Evolutionary conservation across 2,329 filamentous ascomycete species (phyloP).

Genomic region (Phaeosphaeria sp.): DNA sequence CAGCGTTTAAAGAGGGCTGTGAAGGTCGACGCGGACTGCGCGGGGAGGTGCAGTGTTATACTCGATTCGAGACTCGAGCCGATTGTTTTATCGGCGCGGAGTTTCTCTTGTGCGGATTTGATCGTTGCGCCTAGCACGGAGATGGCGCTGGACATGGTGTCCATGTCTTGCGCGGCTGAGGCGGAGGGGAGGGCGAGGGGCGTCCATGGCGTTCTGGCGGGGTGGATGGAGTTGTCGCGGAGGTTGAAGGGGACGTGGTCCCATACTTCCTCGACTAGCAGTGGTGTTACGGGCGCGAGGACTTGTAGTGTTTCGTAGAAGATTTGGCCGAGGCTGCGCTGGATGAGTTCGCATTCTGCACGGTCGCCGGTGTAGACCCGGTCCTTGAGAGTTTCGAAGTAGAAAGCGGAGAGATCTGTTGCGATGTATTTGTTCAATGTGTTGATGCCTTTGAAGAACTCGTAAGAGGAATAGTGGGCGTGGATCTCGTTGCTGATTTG

Average conservation of each 20-base stretch:
- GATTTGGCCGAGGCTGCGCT: conserved; percentile 66
- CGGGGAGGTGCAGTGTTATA: conserved; percentile 55
- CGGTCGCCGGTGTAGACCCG: conserved; percentile 83
- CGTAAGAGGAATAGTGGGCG: conserved; percentile 71
- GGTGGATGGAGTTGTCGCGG: conserved; percentile 46
- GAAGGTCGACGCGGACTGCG: not conserved
- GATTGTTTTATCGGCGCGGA: conserved; percentile 73
- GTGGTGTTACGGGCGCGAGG: conserved; percentile 79
- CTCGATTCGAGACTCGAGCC: conserved; percentile 83
- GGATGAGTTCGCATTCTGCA: conserved; percentile 64
- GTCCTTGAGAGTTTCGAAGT: conserved; percentile 92
- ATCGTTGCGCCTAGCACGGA: conserved; percentile 67
- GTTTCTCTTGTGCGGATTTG: conserved; percentile 77
- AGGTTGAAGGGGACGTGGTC: conserved; percentile 74
- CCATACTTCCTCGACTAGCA: conserved; percentile 90
- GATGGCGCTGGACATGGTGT: conserved; percentile 45
- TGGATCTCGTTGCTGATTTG: conserved; percentile 71
- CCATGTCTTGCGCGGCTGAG: conserved; percentile 23
- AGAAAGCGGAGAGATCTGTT: conserved; percentile 87
- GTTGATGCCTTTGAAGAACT: conserved; percentile 81
- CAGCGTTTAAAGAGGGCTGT: not conserved
- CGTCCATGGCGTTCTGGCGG: conserved; percentile 29
- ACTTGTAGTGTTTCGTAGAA: conserved; percentile 77
- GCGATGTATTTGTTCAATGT: conserved; percentile 82
- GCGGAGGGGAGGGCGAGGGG: conserved; percentile 19